Base-by-base conservation (phyloP, 2,329 filamentous ascomycete species). In the Calonectria hongkongensis region DNA sequence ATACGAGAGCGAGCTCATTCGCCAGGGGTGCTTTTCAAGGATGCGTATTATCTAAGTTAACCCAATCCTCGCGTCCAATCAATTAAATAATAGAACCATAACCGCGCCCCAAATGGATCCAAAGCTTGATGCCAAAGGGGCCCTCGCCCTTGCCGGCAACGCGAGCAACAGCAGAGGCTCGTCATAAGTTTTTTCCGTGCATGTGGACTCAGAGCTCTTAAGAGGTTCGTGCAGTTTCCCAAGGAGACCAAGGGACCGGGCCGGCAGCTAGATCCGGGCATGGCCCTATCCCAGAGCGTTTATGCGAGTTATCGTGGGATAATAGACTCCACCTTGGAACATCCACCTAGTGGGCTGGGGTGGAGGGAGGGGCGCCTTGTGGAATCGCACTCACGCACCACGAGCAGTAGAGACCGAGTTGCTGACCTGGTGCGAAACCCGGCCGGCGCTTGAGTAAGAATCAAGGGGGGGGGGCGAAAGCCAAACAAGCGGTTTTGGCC, bases 231-330 rank as follows among this genome's bases (percentile, higher is more conserved):
- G 66, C 62, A 48, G 65, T 64, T 70, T 66, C 64, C 68, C 60
- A 66, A 70, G 65, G 50, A 10, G 64, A 66, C 30, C 70, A 73
- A 71, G 73, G 66, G 74, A 71, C 66, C 75, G 77, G 77, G 43
- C 73, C 76, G 77, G 76, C 71, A 78, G 70, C 75, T 75, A 68
- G 75, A 72, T 72, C 50, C 71, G 75, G 70, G 36, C 69, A 66
- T 71, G 69, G 72, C 68, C 58, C 56, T 71, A 65, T 70, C 58
- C 56, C 43, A 43, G 50, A 48, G 64, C 60, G 68, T 64, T 72
- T 48, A 71, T 73, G 73, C 71, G 60, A 71, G 66, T 65, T 74
- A 67, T 68, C 65, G 73, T 67, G 69, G 72, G 62, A 72, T 71
- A 68, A 71, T 68, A 54, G 58, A 33, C 63, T 70, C 73, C 73